phyloP scores from a whole-genome alignment of 805 yeast species.

The Wickerhamomyces rabaulensis region DNA sequence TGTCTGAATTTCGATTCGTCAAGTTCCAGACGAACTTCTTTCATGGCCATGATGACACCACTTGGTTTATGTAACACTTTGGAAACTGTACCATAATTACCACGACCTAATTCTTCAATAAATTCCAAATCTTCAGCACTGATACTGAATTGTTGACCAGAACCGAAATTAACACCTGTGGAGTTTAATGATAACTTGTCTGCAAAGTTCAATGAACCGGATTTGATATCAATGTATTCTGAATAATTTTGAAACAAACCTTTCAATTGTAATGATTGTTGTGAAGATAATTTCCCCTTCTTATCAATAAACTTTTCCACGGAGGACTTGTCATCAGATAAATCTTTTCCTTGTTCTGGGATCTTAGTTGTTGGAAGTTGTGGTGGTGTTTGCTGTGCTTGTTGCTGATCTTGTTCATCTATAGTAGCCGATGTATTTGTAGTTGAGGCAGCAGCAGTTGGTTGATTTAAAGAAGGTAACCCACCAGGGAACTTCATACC shows the following conservation, averaged over 20 bases:
- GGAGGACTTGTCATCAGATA: slow-evolving; percentile 6
- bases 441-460: neutral
- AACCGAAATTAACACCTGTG: slow-evolving; percentile 84
- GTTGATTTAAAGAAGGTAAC: slow-evolving; percentile 46
- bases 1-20: slow-evolving; percentile 94
- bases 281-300: slow-evolving; percentile 19
- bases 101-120: slow-evolving; percentile 86
- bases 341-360: neutral
- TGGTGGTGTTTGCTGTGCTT: neutral
- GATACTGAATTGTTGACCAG: slow-evolving; percentile 83
- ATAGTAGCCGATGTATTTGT: neutral
- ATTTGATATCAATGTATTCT: slow-evolving; percentile 83
- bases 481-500: slow-evolving; percentile 84
- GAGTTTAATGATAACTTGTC: slow-evolving; percentile 93
- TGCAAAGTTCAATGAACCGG: slow-evolving; percentile 86
- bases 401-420: neutral
- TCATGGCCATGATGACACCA: slow-evolving; percentile 92
- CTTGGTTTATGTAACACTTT: slow-evolving; percentile 93
- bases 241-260: slow-evolving; percentile 81
- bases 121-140: slow-evolving; percentile 79
- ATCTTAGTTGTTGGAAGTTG: neutral
- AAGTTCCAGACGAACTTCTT: slow-evolving; percentile 87
- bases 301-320: slow-evolving; percentile 21
- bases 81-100: slow-evolving; percentile 94
- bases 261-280: slow-evolving; percentile 28